Percentiles rank a stretch among this genome's conserved stretches.
Evolutionary conservation across 768 basidiomycete genomes (phyloP).

Genomic region (Neoboletus brunneissimus): DNA sequence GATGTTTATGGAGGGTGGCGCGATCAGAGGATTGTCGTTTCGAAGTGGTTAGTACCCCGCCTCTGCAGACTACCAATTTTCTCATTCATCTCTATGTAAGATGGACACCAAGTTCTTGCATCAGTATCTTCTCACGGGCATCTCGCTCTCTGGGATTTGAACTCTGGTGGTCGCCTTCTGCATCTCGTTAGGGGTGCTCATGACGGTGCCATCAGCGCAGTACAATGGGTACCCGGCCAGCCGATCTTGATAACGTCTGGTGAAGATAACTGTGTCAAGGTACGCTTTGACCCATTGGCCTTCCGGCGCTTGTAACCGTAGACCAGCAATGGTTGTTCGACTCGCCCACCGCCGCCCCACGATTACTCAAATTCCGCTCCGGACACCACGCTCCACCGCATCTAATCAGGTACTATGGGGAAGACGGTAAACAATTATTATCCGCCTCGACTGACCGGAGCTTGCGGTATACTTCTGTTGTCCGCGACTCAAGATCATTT

Average conservation of each 20-base stretch:
- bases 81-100: constrained; percentile 37
- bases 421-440: constrained; percentile 93
- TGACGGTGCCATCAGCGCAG: constrained; percentile 73
- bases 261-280: constrained; percentile 95
- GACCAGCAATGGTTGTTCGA: constrained; percentile 97
- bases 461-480: constrained; percentile 86
- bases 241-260: constrained; percentile 87
- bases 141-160: constrained; percentile 91
- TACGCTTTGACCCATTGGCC: constrained; percentile 29
- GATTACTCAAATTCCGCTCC: constrained; percentile 86
- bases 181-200: constrained; percentile 89
- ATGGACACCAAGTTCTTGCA: constrained; percentile 85
- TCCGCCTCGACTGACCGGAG: constrained; percentile 89
- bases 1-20: constrained; percentile 88
- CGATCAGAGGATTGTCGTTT: constrained; percentile 75
- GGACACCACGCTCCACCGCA: constrained; percentile 92
- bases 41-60: constrained; percentile 65
- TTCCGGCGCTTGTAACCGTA: constrained; percentile 4
- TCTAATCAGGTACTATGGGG: constrained; percentile 90
- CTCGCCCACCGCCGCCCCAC: constrained; percentile 80
- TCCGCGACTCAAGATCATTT: constrained; percentile 91
- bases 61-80: background rate
- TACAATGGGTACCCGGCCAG: constrained; percentile 94
- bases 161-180: constrained; percentile 73
- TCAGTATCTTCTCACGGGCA: constrained; percentile 85